Percentiles rank a stretch among this genome's conserved stretches.
These are phyloP conservation scores for Phaffomyces antillensis DNA, from an alignment of 805 yeast genomes.

Conservation along the genomic window DNA sequence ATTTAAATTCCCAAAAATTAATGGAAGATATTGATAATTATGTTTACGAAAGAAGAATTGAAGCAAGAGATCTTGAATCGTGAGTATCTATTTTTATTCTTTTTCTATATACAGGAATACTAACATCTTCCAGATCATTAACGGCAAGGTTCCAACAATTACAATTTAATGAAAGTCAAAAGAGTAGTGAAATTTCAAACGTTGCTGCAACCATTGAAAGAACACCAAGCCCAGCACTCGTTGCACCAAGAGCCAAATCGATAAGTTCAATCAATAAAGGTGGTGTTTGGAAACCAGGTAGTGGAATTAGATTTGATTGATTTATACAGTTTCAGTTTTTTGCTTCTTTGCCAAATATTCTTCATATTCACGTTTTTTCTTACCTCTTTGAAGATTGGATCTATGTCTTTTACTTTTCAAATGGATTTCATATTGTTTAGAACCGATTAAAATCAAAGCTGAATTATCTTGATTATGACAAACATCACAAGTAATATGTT, in stretches of 20 bases:
- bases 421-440: constrained; percentile 64
- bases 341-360: constrained; percentile 26
- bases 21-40: constrained; percentile 43
- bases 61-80: constrained; percentile 45
- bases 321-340: constrained; percentile 1
- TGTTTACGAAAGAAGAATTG: constrained; percentile 42
- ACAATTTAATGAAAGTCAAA: neutral
- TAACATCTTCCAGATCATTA: constrained; percentile 9
- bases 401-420: constrained; percentile 61
- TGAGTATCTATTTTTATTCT: constrained; percentile 9
- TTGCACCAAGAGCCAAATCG: constrained; percentile 19
- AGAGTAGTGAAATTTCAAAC: too few species aligned
- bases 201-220: neutral
- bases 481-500: constrained; percentile 57
- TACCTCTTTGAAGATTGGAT: constrained; percentile 39
- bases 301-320: constrained; percentile 22
- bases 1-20: constrained; percentile 37
- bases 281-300: constrained; percentile 23
- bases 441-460: constrained; percentile 64
- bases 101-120: neutral
- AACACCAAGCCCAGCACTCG: constrained; percentile 13
- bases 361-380: constrained; percentile 47
- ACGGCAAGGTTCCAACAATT: constrained; percentile 26
- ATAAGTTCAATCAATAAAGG: constrained; percentile 19
- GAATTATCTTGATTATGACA: constrained; percentile 55